Evolutionary conservation across 2,329 filamentous ascomycete species (phyloP), one percentile per base, ranked within the genome.

Genomic region (Paecilomyces formosus): DNA sequence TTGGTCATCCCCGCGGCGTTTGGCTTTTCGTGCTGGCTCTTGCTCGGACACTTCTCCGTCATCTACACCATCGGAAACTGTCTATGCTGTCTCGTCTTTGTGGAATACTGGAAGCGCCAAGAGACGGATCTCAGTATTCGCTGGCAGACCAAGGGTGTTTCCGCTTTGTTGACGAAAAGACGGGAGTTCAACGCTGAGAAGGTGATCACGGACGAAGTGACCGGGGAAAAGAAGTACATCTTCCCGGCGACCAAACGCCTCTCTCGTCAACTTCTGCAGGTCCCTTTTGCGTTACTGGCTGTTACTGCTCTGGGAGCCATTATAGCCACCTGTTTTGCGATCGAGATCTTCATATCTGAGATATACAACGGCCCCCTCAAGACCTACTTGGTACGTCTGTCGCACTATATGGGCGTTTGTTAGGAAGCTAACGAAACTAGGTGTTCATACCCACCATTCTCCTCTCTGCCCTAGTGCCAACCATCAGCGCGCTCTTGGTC

Each of bases 321-420:
- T 60, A 97, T 97, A 65, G 87, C 89, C 8, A 87, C 86, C 13
- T 96, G 91, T 73, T 97, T 97, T 73, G 89, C 88, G 2, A 93
- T 99, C 64, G 94, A 99, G 73, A 92, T 99, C 54, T 97, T 97
- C 76, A 91, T 99, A 65, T 92, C 90, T 0, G 92, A 99, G 75
- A 86, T 99, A 28, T 99, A 99, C 73, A 85, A 88, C 63, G 94
- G 94, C 0, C 92, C 93, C 0, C 85, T 96, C 62, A 96, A 97
- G 76, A 82, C 85, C 39, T 87, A 96, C 59, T 72, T 99, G 70
- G 91, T 92, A 73, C 72, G 85, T 74, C 56, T 50, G 33, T 35
- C 55, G 61, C 50, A 66, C 13, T 22, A 4, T 53, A 26, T 26
- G 24, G 6, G 24, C 15, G 22, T 26, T 15, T 21, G 60, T 2